A percentile compares a stretch with the other conserved stretches of the same genome.
Evolutionary conservation across 83 land plant species (phyloP).

Genomic region (Picea mariana): DNA sequence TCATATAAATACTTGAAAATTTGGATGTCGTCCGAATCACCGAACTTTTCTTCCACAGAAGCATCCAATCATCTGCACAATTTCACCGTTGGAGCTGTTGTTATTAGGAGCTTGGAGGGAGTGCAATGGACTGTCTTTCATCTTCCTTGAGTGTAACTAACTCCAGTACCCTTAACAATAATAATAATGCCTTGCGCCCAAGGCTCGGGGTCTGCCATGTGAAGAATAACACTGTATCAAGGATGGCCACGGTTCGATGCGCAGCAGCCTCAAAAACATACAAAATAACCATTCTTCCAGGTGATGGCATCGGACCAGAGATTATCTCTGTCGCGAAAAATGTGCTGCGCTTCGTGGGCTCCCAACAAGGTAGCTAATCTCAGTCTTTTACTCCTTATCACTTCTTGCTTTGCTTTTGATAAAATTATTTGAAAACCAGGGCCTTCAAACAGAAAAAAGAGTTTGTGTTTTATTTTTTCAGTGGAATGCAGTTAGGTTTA

Average conservation of each 20-base stretch:
- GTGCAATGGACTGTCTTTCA: conserved; percentile 9
- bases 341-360: conserved; percentile 65
- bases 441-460: not conserved
- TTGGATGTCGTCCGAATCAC: too few species aligned
- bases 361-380: conserved; percentile 59
- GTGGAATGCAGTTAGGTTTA: too few species aligned
- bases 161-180: too few species aligned
- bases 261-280: conserved; percentile 46
- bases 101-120: too few species aligned
- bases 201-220: not conserved
- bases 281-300: conserved; percentile 82
- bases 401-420: not conserved
- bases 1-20: too few species aligned
- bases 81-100: too few species aligned
- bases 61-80: too few species aligned
- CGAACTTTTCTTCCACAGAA: too few species aligned
- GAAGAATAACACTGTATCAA: not conserved
- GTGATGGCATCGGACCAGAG: conserved; percentile 99
- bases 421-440: not conserved
- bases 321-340: conserved; percentile 81
- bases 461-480: too few species aligned
- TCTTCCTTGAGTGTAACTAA: not conserved
- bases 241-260: conserved; percentile 28
- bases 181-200: not conserved
- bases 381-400: not conserved